Evolutionary conservation across 2,329 filamentous ascomycete genomes (phyloP).

Genomic region (Gremmenia infestans): DNA sequence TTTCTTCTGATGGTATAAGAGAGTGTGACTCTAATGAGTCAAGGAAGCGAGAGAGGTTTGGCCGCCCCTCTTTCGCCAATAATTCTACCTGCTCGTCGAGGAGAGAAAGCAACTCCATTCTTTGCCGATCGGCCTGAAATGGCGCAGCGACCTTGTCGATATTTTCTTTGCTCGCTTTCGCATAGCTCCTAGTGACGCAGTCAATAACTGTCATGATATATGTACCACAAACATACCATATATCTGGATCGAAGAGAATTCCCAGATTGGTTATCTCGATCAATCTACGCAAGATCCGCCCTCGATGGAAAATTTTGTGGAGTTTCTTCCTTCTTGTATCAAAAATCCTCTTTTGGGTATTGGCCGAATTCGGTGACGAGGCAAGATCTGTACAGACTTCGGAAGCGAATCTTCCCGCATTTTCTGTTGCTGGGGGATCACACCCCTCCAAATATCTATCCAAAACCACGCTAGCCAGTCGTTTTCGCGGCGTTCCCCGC

Average conservation of each 20-base stretch:
- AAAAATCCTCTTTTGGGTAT: constrained; percentile 12
- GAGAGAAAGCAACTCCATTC: constrained; percentile 21
- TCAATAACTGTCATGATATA: constrained; percentile 8
- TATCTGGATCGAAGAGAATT: constrained; percentile 16
- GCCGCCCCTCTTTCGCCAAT: constrained; percentile 11
- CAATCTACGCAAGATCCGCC: constrained; percentile 10
- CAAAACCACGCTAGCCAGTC: constrained; percentile 10
- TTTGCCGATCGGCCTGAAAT: constrained; percentile 16
- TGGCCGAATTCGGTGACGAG: constrained; percentile 1
- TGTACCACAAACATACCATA: constrained; percentile 10
- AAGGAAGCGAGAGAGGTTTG: constrained; percentile 18
- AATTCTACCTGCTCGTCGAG: constrained; percentile 20
- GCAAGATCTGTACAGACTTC: constrained; percentile 7
- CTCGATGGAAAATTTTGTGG: constrained; percentile 11
- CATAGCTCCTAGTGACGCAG: constrained; percentile 10
- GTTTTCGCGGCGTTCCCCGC: constrained; percentile 9
- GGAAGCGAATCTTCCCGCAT: not conserved
- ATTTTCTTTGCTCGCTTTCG: constrained; percentile 13
- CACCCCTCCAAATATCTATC: constrained; percentile 8
- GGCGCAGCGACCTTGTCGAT: constrained; percentile 7
- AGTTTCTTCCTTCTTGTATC: constrained; percentile 9
- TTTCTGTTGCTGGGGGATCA: not conserved
- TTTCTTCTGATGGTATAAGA: constrained; percentile 11
- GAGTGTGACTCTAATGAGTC: constrained; percentile 16
- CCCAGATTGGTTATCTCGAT: constrained; percentile 9